These are phyloP conservation scores for Botrytis medusae DNA, from an alignment of 2,329 filamentous ascomycete genomes.

Conservation along the genomic window DNA sequence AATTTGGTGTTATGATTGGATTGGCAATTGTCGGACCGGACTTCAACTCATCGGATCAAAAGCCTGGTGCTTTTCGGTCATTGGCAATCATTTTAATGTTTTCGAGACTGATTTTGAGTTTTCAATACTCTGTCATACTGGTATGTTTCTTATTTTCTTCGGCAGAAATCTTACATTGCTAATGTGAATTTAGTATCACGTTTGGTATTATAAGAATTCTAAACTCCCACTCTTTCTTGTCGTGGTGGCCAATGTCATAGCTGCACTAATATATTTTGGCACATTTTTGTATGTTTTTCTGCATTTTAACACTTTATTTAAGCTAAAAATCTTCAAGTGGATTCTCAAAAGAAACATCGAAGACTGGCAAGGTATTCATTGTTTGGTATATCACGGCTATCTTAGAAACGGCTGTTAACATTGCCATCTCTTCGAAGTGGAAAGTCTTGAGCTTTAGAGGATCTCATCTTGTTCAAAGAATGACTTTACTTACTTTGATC, in stretches of 20 bases:
- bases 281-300: slow-evolving; percentile 26
- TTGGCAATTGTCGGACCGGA: slow-evolving; percentile 13
- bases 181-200: slow-evolving; percentile 24
- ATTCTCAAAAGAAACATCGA: neutral
- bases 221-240: slow-evolving; percentile 27
- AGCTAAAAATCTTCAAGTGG: neutral
- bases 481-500: slow-evolving; percentile 58
- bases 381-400: slow-evolving; percentile 32
- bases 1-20: slow-evolving; percentile 53
- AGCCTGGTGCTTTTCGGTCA: slow-evolving; percentile 6
- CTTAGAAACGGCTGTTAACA: slow-evolving; percentile 31
- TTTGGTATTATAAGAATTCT: slow-evolving; percentile 30
- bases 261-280: slow-evolving; percentile 31
- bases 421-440: slow-evolving; percentile 29
- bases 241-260: slow-evolving; percentile 24
- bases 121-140: slow-evolving; percentile 40
- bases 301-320: neutral
- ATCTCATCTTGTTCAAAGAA: slow-evolving; percentile 57
- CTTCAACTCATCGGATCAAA: slow-evolving; percentile 13
- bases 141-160: neutral
- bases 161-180: neutral
- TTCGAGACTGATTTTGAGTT: slow-evolving; percentile 40
- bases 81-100: slow-evolving; percentile 42
- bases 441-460: slow-evolving; percentile 52
- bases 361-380: slow-evolving; percentile 1